Conservation (phyloP, 1,284 basidiomycete genomes). For the Boletus semigastroideus region DNA sequence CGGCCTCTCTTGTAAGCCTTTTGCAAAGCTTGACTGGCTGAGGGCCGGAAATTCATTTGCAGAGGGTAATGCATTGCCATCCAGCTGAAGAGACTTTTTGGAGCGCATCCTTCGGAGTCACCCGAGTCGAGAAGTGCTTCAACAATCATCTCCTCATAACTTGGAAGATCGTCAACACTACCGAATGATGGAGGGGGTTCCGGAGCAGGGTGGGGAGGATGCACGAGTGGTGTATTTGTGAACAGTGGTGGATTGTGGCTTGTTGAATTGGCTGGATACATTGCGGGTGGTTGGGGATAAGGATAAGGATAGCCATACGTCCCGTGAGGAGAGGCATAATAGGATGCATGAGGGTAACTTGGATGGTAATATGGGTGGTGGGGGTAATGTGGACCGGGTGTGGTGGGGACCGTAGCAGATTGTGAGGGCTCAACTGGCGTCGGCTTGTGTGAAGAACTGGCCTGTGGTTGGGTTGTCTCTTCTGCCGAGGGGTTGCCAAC, state of each 20-base stretch:
- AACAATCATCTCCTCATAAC: conserved; percentile 85
- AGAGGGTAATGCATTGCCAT: conserved; percentile 78
- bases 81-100: conserved; percentile 78
- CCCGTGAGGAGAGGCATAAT: conserved; percentile 42
- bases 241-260: conserved; percentile 29
- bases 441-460: conserved; percentile 16
- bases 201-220: conserved; percentile 21
- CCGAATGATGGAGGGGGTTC: conserved; percentile 20
- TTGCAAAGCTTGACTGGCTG: conserved; percentile 79
- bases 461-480: conserved; percentile 24
- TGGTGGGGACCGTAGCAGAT: conserved; percentile 25
- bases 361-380: conserved; percentile 49
- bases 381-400: conserved; percentile 45
- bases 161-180: conserved; percentile 65
- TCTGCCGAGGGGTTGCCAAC: conserved; percentile 11
- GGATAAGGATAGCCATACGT: conserved; percentile 41
- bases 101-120: conserved; percentile 70
- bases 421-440: conserved; percentile 20
- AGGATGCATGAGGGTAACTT: conserved; percentile 60
- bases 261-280: conserved; percentile 29
- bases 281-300: conserved; percentile 45
- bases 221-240: conserved; percentile 28
- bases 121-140: conserved; percentile 64
- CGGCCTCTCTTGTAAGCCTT: conserved; percentile 77
- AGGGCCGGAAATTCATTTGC: conserved; percentile 81